A percentile compares a stretch with the other conserved stretches of the same genome.
Evolutionary conservation across 352 stramenopile genomes (phyloP).

Genomic region (Globisporangium radiosum): DNA sequence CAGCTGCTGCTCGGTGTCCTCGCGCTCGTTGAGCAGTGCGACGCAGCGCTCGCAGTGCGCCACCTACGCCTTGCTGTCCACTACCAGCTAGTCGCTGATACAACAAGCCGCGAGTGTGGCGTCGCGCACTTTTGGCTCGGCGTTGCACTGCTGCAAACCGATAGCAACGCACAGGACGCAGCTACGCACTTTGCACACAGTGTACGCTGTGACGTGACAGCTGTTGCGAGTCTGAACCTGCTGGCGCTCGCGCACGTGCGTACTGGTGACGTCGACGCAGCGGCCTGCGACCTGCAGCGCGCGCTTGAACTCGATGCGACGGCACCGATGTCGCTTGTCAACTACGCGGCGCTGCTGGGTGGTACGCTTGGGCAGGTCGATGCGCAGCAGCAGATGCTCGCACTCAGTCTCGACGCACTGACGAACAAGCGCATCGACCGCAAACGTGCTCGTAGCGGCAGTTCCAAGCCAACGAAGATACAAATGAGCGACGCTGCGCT

Average conservation of each 20-base stretch:
- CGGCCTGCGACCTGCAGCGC: slow-evolving; percentile 38
- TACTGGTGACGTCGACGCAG: slow-evolving; percentile 33
- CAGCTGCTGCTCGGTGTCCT: slow-evolving; percentile 32
- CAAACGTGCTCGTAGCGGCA: slow-evolving; percentile 9
- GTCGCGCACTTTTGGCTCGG: slow-evolving; percentile 55
- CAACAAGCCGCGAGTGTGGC: slow-evolving; percentile 1
- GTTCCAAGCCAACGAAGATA: neutral
- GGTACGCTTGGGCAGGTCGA: slow-evolving; percentile 19
- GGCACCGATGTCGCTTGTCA: slow-evolving; percentile 45
- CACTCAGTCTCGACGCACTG: slow-evolving; percentile 21
- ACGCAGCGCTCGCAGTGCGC: slow-evolving; percentile 2
- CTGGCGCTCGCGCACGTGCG: slow-evolving; percentile 32
- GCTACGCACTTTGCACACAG: slow-evolving; percentile 30
- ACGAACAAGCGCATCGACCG: slow-evolving; percentile 9
- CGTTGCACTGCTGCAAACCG: slow-evolving; percentile 28
- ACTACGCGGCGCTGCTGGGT: slow-evolving; percentile 69
- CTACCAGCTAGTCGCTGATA: neutral
- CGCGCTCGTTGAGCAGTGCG: slow-evolving; percentile 18
- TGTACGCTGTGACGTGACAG: slow-evolving; percentile 40
- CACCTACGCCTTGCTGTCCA: neutral
- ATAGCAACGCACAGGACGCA: slow-evolving; percentile 12
- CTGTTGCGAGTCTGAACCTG: slow-evolving; percentile 42
- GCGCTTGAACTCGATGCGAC: slow-evolving; percentile 50
- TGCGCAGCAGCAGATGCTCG: slow-evolving; percentile 56
- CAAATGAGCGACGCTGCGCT: too few relatives aligned